A percentile compares a stretch with the other conserved stretches of the same genome.
Conservation (phyloP, 306 rosid genomes). For the Dryas drummondii region DNA sequence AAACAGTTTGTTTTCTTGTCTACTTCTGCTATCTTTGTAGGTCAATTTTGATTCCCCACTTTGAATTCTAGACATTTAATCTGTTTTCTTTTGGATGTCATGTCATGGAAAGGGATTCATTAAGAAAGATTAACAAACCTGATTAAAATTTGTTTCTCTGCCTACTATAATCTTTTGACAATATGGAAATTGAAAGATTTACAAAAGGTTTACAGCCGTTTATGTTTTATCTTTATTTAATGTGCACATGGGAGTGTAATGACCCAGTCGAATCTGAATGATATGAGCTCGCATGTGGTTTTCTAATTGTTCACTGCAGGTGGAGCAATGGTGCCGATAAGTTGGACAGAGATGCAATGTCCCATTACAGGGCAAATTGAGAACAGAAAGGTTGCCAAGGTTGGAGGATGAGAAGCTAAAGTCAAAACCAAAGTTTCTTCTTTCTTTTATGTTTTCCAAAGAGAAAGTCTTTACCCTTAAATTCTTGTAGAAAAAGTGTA, state of each 20-base stretch:
- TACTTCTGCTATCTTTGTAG: too few relatives aligned
- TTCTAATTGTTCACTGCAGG: conserved; percentile 41
- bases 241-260: neutral
- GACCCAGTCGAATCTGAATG: neutral
- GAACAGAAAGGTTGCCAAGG: conserved; percentile 87
- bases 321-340: conserved; percentile 75
- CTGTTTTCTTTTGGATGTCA: too few relatives aligned
- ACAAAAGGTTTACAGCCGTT: too few relatives aligned
- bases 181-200: too few relatives aligned
- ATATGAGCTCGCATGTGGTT: conserved; percentile 26
- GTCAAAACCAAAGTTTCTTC: neutral
- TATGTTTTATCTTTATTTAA: neutral
- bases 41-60: too few relatives aligned
- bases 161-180: too few relatives aligned
- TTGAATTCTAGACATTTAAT: too few relatives aligned
- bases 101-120: too few relatives aligned
- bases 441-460: neutral
- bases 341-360: conserved; percentile 97
- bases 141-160: too few relatives aligned
- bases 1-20: too few relatives aligned
- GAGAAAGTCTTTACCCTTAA: neutral
- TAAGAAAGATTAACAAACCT: too few relatives aligned
- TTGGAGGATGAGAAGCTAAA: conserved; percentile 45
- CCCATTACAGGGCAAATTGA: conserved; percentile 81
- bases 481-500: conserved; percentile 2